Conservation (phyloP, 2,329 filamentous ascomycete genomes). For the Peltaster fructicola region DNA sequence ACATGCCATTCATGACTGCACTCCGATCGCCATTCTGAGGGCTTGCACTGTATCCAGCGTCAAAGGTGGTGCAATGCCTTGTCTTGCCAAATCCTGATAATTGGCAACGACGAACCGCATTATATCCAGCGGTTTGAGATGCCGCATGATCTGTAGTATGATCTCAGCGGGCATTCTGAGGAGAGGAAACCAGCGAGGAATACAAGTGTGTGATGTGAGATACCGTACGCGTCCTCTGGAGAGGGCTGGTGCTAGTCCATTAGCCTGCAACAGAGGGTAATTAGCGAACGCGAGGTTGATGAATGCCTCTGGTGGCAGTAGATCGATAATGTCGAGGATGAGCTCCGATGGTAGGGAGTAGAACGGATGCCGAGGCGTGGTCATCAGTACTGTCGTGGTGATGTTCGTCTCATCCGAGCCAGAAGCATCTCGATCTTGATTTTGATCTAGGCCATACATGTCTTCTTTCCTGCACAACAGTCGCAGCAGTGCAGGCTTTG, state of each 20-base stretch:
- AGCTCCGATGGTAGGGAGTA: conserved; percentile 29
- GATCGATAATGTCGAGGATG: conserved; percentile 26
- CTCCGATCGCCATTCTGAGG: conserved; percentile 11
- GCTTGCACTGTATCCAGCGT: conserved; percentile 11
- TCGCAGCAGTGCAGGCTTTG: background rate
- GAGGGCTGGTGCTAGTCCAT: conserved; percentile 20
- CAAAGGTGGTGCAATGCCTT: conserved; percentile 19
- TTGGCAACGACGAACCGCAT: conserved; percentile 23
- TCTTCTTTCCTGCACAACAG: background rate
- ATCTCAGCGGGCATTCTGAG: conserved; percentile 24
- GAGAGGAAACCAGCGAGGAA: conserved; percentile 14
- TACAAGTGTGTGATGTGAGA: conserved; percentile 14
- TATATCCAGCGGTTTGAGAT: conserved; percentile 20
- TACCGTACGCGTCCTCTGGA: conserved; percentile 14
- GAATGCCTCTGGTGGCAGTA: conserved; percentile 23
- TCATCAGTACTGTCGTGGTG: too few species aligned
- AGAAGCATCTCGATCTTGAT: too few species aligned
- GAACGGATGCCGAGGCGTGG: conserved; percentile 16
- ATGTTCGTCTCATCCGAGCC: too few species aligned
- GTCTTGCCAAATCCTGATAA: conserved; percentile 17
- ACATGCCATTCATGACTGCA: too few species aligned
- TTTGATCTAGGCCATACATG: too few species aligned
- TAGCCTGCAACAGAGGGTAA: conserved; percentile 25
- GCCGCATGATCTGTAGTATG: conserved; percentile 21
- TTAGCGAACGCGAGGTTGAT: conserved; percentile 30